Evolutionary conservation across 495 filamentous ascomycete species (phyloP), one percentile per base, ranked within the genome.

Genomic region (Lichina pygmaea): DNA sequence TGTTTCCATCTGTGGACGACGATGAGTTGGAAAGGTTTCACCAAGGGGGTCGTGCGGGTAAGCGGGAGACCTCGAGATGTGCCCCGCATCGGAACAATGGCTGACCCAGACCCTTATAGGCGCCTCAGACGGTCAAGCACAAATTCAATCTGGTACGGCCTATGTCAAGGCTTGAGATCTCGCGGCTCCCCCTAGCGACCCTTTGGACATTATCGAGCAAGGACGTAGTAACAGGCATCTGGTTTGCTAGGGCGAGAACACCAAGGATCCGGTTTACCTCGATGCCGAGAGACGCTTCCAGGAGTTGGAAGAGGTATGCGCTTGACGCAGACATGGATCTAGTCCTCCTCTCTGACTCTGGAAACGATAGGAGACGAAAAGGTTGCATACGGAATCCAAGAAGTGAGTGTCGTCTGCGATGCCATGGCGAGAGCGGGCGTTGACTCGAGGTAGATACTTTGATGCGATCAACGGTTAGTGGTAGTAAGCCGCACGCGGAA

Each of bases 21-120:
- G 44, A 97, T 97, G 89, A 94, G 86, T 73, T 85, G 93, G 65
- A 86, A 86, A 64, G 89, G 89, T 50, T 81, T 97, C 56, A 73
- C 78, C 62, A 93, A 93, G 66, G 79, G 81, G 62, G 65, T 92
- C 54, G 67, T 73, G 43, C 71, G 89, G 53, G 80, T 83, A 64
- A 55, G 77, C 30, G 33, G 15, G 46, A 2, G 11, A 41, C 11
- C 13, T 12, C 44, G 12, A 43, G 42, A 43, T 43, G 13, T 43
- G 11, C 33, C 9, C 15, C 33, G 33, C 32, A 41, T 17, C 44
- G 12, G 9, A 10, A 17, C n/a, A 46, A 37, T 16, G 12, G 24
- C 37, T 47, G 24, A 24, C n/a, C 2, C 31, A 24, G 32, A 48
- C 16, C 11, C 24, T 7, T 6, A 11, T 24, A 84, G 81, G 81